phyloP scores from a whole-genome alignment of 129 eudicot species.

The Arctium minus region DNA sequence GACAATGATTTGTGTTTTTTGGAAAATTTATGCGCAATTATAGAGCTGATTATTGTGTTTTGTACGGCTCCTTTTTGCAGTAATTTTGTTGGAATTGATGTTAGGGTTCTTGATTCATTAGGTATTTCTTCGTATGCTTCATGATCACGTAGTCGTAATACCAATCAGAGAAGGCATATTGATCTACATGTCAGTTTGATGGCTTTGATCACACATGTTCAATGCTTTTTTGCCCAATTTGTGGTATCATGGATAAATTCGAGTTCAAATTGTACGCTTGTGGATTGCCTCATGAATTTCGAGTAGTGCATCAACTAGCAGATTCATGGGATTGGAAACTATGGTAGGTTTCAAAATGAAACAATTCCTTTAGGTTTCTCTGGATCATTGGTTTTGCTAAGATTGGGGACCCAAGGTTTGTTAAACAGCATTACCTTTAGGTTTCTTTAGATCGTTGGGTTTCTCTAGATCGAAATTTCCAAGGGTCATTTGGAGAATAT shows the following conservation, averaged over 20 bases:
- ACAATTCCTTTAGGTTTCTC: background rate
- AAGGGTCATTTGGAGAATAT: background rate
- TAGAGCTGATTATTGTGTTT: conserved; percentile 8
- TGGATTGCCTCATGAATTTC: background rate
- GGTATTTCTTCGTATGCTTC: background rate
- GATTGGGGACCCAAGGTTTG: background rate
- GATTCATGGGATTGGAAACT: background rate
- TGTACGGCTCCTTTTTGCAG: background rate
- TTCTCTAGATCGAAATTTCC: no score
- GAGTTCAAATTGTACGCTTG: background rate
- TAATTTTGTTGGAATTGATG: conserved; percentile 13
- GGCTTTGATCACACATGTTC: conserved; percentile 1
- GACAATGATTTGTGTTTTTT: background rate
- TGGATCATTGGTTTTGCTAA: background rate
- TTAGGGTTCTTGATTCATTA: conserved; percentile 19
- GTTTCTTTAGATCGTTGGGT: background rate
- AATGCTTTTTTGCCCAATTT: background rate
- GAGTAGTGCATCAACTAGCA: background rate
- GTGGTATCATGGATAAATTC: background rate
- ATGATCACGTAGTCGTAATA: background rate
- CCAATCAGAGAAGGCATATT: background rate
- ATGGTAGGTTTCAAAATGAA: background rate
- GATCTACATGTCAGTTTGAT: background rate
- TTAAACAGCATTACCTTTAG: background rate
- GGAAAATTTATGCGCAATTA: background rate